Base-by-base conservation (phyloP, 495 filamentous ascomycete genomes). In the Articulospora tetracladia region DNA sequence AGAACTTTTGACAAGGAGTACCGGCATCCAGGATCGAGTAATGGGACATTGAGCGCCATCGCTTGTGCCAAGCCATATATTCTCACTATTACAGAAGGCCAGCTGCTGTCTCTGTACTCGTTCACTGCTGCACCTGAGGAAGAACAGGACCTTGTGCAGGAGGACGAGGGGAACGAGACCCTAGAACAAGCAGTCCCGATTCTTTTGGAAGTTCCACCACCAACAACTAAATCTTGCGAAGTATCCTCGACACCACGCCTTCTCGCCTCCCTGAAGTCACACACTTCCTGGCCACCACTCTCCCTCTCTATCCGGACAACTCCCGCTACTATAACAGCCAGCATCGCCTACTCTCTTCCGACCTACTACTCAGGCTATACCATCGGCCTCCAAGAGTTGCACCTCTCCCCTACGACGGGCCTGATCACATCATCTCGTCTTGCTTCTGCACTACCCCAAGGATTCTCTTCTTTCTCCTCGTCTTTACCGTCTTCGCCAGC, bases 351-450 rank as follows among this genome's bases (percentile, higher is more conserved):
- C 72, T 86, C 88, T 0, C 77, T 88, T 62, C 83, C 83, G 30
- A 82, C 82, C 1, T 88, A 84, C 41, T 72, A 79, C 12, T 77
- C 78, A 52, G 92, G 92, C 19, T 98, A 92, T 91, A 90, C 90
- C 10, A 79, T 96, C 11, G 93, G 92, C 0, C 83, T 97, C 20
- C 94, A 98, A 73, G 93, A 97, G 69, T 70, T 97, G 23, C 86
- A 86, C 24, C 54, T 63, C 47, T 66, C 73, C 51, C 74, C 63
- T 60, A 69, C 66, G 34, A 68, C 62, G 1, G 86, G 84, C 7
- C 70, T 77, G 27, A 78, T 87, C 41, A 67, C 81, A 30, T 74
- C 74, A 24, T 83, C 86, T 13, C 78, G 86, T 26, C 70, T 90
- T 55, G 76, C 81, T 60, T 70, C 73, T 57, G 67, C 83, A 50